A percentile compares a stretch with the other conserved stretches of the same genome.
Conservation (phyloP, 2,329 filamentous ascomycete genomes). For the Beauveria rudraprayagi region DNA sequence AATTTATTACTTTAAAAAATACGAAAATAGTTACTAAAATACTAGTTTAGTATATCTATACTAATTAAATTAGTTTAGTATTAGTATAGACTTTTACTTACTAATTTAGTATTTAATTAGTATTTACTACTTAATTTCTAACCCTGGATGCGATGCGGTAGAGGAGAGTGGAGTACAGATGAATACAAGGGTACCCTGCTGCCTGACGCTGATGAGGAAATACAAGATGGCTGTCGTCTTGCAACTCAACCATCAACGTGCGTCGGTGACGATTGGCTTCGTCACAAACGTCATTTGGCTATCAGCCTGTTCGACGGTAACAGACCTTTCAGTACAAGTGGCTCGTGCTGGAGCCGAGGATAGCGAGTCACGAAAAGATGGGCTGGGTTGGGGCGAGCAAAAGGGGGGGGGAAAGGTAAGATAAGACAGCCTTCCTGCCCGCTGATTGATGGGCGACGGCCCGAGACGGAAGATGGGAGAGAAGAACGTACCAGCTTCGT, state of each 20-base stretch:
- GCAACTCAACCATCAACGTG: background rate
- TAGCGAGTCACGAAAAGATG: background rate
- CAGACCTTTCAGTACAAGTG: background rate
- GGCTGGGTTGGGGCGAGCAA: background rate
- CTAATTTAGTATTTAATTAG: no score
- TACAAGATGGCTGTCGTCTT: background rate
- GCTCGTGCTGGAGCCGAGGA: background rate
- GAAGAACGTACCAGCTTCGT: background rate
- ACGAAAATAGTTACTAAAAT: no score
- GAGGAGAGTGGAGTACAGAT: background rate
- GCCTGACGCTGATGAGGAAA: background rate
- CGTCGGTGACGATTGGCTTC: background rate
- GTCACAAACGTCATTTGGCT: no score
- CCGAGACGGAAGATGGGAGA: constrained; percentile 1
- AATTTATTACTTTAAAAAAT: no score
- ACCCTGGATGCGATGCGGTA: background rate
- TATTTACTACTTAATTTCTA: no score
- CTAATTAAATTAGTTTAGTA: no score
- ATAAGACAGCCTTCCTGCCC: background rate
- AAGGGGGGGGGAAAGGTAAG: background rate
- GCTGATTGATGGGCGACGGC: background rate
- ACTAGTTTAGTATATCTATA: no score
- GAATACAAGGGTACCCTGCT: background rate
- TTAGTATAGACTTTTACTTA: no score
- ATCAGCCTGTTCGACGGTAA: no score